A percentile compares a stretch with the other conserved stretches of the same genome.
Conservation (phyloP, 2,329 filamentous ascomycete genomes). For the Aspergillus costaricaensis region DNA sequence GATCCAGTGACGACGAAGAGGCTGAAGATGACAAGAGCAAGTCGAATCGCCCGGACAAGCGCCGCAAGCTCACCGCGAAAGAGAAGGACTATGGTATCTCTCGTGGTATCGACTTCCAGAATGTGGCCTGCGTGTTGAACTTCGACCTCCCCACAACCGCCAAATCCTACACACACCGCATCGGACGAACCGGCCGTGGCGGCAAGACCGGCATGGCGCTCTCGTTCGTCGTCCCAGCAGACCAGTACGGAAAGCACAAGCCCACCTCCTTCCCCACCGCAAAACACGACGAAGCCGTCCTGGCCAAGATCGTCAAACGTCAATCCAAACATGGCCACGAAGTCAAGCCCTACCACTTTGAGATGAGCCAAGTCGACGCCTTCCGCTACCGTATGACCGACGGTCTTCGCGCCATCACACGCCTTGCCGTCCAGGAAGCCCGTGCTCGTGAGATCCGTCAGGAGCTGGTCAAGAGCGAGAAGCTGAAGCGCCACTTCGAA, state of each 20-base stretch:
- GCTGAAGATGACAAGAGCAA: constrained; percentile 34
- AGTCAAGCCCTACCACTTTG: constrained; percentile 88
- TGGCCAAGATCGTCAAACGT: constrained; percentile 75
- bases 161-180: constrained; percentile 95
- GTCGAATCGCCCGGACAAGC: constrained; percentile 48
- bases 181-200: constrained; percentile 88
- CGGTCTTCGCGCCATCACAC: constrained; percentile 84
- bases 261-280: constrained; percentile 75
- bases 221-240: constrained; percentile 86
- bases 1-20: constrained; percentile 43
- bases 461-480: constrained; percentile 90
- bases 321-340: constrained; percentile 78
- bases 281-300: constrained; percentile 80
- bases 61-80: constrained; percentile 66
- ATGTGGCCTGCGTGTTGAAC: constrained; percentile 92
- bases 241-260: constrained; percentile 84
- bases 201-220: constrained; percentile 91
- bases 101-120: constrained; percentile 93
- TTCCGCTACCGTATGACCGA: constrained; percentile 96
- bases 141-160: constrained; percentile 89
- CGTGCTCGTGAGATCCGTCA: constrained; percentile 82
- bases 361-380: constrained; percentile 89
- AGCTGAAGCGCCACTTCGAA: constrained; percentile 92
- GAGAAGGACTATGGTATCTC: constrained; percentile 95
- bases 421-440: constrained; percentile 85